Base-by-base conservation (phyloP, 23 red algal species). In the Agarophyton chilense region DNA sequence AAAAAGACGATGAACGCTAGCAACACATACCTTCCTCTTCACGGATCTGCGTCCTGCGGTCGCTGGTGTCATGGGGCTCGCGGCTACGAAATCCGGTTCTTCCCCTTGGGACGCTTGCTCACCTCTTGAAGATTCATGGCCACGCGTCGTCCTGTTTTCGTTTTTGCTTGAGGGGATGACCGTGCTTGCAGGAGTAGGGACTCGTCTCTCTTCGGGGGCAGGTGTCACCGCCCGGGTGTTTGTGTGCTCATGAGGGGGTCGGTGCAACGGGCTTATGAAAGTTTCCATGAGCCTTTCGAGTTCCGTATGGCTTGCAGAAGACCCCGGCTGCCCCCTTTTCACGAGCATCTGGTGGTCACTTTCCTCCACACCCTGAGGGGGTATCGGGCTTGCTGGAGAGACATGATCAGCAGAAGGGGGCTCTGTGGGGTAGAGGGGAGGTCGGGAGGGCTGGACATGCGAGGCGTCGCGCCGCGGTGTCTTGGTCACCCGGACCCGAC, bases 11-110 rank as follows among this genome's bases (percentile, higher is more conserved):
- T 12, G 2, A 36, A 38, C 4, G 60, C 60, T 65, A 16, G 31
- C 29, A 18, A 65, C 29, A 65, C 60, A 16, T 65, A 65, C 60
- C 60, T 65, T 65, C 13, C 60, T 65, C 60, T 65, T 65, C 2
- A 65, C 60, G 31, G 60, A 65, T 12, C 17, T 65, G 17, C 60
- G 60, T 18, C 10, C 60, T 31, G 60, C 35, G 31, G 60, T 14
- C 35, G 60, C 10, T 65, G 29, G 31, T 31, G 31, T 29, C 60
- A 35, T 18, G 1, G 60, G 31, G 32, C 31, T 65, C 18, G 32
- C 32, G 35, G 60, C 60, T 31, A 65, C 60, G 31, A 29, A 3
- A 26, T 36, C 60, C 4, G 9, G 28, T 33, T 10, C 60, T 12
- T 3, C 7, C 31, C 31, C 60, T 65, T 65, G 60, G 8, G 60